Percentiles rank a stretch among this genome's conserved stretches.
phyloP scores from a whole-genome alignment of 768 basidiomycete genomes.

The Albatrellus ellisii region DNA sequence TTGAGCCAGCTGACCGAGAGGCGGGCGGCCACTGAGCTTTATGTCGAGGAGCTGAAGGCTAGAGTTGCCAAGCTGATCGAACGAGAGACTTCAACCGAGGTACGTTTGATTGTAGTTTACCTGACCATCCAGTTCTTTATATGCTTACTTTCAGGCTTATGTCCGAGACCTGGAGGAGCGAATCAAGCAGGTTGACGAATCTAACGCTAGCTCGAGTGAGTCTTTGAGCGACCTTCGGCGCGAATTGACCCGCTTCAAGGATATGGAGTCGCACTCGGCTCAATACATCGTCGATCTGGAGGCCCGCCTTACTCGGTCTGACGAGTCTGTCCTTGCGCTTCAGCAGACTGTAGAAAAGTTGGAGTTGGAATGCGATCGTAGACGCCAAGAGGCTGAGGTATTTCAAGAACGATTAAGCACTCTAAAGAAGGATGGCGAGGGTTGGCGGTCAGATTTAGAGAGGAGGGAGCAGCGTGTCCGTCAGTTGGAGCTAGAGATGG shows the following conservation, averaged over 20 bases:
- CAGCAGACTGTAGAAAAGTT: constrained; percentile 61
- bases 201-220: constrained; percentile 59
- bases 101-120: constrained; percentile 22
- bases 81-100: constrained; percentile 87
- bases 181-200: constrained; percentile 77
- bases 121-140: constrained; percentile 7
- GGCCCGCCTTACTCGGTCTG: constrained; percentile 60
- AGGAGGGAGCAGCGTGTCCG: constrained; percentile 64
- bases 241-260: constrained; percentile 68
- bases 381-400: constrained; percentile 54
- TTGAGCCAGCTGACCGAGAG: constrained; percentile 49
- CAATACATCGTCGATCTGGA: constrained; percentile 86
- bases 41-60: constrained; percentile 74
- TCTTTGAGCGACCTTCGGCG: constrained; percentile 74
- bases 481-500: constrained; percentile 67
- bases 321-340: constrained; percentile 61
- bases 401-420: constrained; percentile 61
- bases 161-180: constrained; percentile 89
- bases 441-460: constrained; percentile 78
- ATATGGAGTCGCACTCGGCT: constrained; percentile 54
- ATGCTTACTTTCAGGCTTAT: constrained; percentile 51
- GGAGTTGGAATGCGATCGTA: constrained; percentile 64
- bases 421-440: constrained; percentile 61
- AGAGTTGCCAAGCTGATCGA: constrained; percentile 76
- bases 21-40: constrained; percentile 69